A percentile compares a stretch with the other conserved stretches of the same genome.
phyloP scores from a whole-genome alignment of 768 basidiomycete genomes.

The Lentinula edodes region DNA sequence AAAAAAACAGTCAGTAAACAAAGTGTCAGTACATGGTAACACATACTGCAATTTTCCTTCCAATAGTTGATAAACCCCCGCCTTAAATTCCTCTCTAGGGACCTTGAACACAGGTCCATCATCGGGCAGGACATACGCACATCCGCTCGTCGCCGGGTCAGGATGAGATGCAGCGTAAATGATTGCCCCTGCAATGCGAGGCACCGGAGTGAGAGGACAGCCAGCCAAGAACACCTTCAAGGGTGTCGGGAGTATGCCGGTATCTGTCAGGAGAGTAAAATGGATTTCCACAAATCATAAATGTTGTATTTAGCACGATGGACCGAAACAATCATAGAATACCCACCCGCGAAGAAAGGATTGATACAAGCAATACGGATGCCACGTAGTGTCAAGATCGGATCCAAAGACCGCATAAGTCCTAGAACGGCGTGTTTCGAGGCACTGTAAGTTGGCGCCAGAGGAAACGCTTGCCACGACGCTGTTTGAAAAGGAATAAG shows the following conservation, averaged over 20 bases:
- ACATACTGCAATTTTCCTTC: conserved; percentile 6
- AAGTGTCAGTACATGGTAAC: background rate
- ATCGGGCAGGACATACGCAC: conserved; percentile 21
- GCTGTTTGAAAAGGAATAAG: conserved; percentile 10
- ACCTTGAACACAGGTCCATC: conserved; percentile 21
- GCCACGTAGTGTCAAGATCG: conserved; percentile 8
- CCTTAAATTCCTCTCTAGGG: conserved; percentile 14
- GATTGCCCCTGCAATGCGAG: conserved; percentile 23
- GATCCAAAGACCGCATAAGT: conserved; percentile 20
- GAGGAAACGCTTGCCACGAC: conserved; percentile 21
- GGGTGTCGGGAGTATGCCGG: conserved; percentile 15
- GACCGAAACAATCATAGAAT: background rate
- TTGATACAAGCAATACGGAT: conserved; percentile 21
- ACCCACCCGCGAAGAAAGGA: conserved; percentile 24
- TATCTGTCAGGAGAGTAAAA: conserved; percentile 12
- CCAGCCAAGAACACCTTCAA: conserved; percentile 16
- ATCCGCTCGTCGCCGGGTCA: conserved; percentile 18
- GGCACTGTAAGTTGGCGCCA: conserved; percentile 20
- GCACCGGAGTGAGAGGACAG: conserved; percentile 20
- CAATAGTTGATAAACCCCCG: conserved; percentile 22
- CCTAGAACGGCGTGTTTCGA: conserved; percentile 27
- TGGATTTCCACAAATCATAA: background rate
- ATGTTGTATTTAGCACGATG: too few species aligned
- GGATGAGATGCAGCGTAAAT: conserved; percentile 22
- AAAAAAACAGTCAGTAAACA: background rate